Conservation (phyloP, 2,329 filamentous ascomycete species). For the Hymenotorrendiella dingleyae region DNA sequence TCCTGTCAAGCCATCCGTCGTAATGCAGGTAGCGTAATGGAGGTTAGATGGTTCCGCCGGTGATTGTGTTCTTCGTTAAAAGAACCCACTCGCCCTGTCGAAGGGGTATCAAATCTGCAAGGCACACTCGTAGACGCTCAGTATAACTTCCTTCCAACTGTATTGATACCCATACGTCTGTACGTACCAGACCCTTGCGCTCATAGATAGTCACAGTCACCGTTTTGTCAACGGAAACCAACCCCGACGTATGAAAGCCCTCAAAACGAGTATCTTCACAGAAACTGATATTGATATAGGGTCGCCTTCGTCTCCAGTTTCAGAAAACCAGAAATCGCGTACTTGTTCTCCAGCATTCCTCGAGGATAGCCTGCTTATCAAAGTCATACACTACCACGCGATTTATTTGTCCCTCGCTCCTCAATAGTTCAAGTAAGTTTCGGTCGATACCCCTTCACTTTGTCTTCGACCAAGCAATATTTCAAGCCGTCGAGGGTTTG, state of each 20-base stretch:
- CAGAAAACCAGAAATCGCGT: conserved; percentile 1
- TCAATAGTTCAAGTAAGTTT: conserved; percentile 21
- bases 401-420: conserved; percentile 13
- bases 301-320: neutral
- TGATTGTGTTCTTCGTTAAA: conserved; percentile 17
- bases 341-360: conserved; percentile 14
- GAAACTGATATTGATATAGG: conserved; percentile 4
- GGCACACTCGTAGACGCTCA: conserved; percentile 7
- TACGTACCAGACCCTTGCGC: too few species aligned
- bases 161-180: too few species aligned
- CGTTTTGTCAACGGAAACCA: neutral
- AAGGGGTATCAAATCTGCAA: conserved; percentile 23
- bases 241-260: neutral
- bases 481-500: conserved; percentile 2
- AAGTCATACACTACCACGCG: conserved; percentile 9
- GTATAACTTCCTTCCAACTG: neutral
- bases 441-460: conserved; percentile 15
- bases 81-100: conserved; percentile 13
- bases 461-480: conserved; percentile 4
- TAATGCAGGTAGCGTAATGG: conserved; percentile 11
- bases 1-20: conserved; percentile 13
- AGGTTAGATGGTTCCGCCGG: neutral
- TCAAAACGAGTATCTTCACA: neutral
- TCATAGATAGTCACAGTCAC: too few species aligned
- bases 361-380: conserved; percentile 10